phyloP scores from a whole-genome alignment of 2,329 filamentous ascomycete genomes.

The Chaetomium strumarium region DNA sequence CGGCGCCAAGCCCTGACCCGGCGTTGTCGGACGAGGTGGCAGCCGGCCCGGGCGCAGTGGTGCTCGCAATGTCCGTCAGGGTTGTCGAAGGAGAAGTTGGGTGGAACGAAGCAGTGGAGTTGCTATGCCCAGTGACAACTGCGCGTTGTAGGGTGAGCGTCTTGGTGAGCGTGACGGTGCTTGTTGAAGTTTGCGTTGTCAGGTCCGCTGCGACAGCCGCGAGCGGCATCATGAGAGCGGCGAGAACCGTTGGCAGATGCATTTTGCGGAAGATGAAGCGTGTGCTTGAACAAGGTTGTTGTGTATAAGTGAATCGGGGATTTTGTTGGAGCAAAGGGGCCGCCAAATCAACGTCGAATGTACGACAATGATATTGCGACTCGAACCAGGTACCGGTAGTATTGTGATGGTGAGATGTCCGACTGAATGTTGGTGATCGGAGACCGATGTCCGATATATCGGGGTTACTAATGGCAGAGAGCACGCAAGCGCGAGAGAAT shows the following conservation, averaged over 20 bases:
- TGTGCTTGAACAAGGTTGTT: too few species aligned
- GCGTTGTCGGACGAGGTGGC: slow-evolving; percentile 31
- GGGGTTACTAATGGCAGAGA: background rate
- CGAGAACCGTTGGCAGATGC: slow-evolving; percentile 40
- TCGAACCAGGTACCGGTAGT: too few species aligned
- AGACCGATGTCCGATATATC: slow-evolving; percentile 4
- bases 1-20: slow-evolving; percentile 39
- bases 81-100: slow-evolving; percentile 28
- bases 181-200: slow-evolving; percentile 45
- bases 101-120: slow-evolving; percentile 27
- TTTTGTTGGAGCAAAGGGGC: background rate
- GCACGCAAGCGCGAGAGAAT: slow-evolving; percentile 15
- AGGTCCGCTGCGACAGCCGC: slow-evolving; percentile 43
- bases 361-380: too few species aligned
- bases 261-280: slow-evolving; percentile 26
- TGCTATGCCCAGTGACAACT: slow-evolving; percentile 31
- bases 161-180: slow-evolving; percentile 44
- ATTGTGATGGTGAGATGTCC: too few species aligned
- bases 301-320: background rate
- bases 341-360: too few species aligned
- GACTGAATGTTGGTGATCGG: too few species aligned
- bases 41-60: slow-evolving; percentile 23
- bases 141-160: slow-evolving; percentile 37
- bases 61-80: slow-evolving; percentile 20
- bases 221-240: slow-evolving; percentile 47